Base-by-base conservation (phyloP, 352 stramenopile genomes). In the Thraustotheca clavata region DNA sequence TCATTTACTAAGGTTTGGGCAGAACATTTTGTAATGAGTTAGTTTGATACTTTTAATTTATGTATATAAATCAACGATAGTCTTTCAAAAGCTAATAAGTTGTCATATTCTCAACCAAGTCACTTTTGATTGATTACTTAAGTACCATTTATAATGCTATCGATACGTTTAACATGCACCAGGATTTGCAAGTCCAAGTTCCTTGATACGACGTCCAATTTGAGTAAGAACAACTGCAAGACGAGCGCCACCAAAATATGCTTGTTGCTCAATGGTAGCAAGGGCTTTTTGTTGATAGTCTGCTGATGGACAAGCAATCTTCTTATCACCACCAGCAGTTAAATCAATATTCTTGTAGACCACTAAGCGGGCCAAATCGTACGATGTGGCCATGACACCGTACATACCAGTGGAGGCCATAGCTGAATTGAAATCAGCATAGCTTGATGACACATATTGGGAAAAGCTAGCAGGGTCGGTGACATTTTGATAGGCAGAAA, bases 201-300 rank as follows among this genome's bases (percentile, higher is more conserved):
- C 52, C 35, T 75, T 71, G 34, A 88, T 54, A 52, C 85, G 76
- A 36, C 72, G 62, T 1, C 74, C 76, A 40, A 86, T 73, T 59
- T 88, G 71, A 41, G 75, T 85, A 14, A 87, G 67, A 12, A 89
- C 63, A 1, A 86, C 69, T 6, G 77, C 71, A 38, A 89, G 74
- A 16, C 77, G 77, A 29, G 69, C 74, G 62, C 77, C 80, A 20
- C 67, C 80, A n/a, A 79, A 49, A 0, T 74, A 71, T 35, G 86
- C 79, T 24, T 75, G 75, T 35, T 73, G 55, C 68, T 86, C 80
- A n/a, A 75, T 68, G 9, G 80, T 60, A 22, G 59, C 59, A 7
- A 69, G 68, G 0, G 71, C 71, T 71, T 74, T 68, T 0, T 60
- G 41, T 1, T 79, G 36, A 70, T 83, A 87, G 12, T 62, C 49